Base-by-base conservation (phyloP, 179 eudicot species). In the Patellifolia procumbens region DNA sequence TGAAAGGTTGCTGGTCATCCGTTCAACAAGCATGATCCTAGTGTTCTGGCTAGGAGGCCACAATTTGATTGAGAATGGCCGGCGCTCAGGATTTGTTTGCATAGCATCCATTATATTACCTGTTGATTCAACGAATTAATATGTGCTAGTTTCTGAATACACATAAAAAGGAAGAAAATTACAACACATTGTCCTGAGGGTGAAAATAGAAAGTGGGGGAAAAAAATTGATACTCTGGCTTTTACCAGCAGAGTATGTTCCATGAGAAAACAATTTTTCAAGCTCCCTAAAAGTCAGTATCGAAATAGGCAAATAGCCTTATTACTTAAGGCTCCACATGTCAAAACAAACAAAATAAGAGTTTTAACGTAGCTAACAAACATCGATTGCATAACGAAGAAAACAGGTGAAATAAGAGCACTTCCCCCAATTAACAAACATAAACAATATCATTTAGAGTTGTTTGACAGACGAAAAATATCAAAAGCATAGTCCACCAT, bases 31-130 rank as follows among this genome's bases (percentile, higher is more conserved):
- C 86, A 84, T 86, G 60, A 65, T 9, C 68, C 94, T 84, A 56
- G 92, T 90, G 78, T 80, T 85, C 79, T 82, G 73, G 81, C 92
- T 88, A 17, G 92, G 94, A 63, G 94, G 94, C 94, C 94, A 90
- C 37, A 90, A 77, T 71, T 90, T 90, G 13, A 90, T 74, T 4
- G 90, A 86, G 39, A 83, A 77, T 24, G 85, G 85, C 10, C 81
- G 82, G 10, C 84, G 87, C 58, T 77, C 87, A 28, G 86, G 29
- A 77, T 73, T 86, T 56, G 78, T 62, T 46, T 73, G 73, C 59
- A 79, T 68, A n/a, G 79, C 43, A 20, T 89, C 92, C 92, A 87
- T 89, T 48, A 59, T 59, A 4, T 48, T 45, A 73, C 65, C 85
- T 85, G 64, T 20, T 24, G 48, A 49, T 10, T 32, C 37, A 73